Percentiles rank a stretch among this genome's conserved stretches.
Conservation (phyloP, 1,284 basidiomycete genomes). For the Cutaneotrichosporon sp. region DNA sequence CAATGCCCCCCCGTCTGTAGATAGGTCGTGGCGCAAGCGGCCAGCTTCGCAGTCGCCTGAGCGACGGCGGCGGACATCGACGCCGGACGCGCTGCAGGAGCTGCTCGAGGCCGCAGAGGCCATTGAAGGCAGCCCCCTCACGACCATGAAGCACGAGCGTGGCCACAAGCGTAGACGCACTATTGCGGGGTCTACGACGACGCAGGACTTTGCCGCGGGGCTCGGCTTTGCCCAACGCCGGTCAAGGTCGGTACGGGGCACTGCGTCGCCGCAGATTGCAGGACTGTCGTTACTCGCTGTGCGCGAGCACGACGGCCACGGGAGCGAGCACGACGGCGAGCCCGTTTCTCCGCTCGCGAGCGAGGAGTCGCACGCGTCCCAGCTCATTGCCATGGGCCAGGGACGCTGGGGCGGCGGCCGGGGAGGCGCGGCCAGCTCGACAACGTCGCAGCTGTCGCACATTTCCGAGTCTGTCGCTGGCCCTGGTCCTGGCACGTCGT, state of each 20-base stretch:
- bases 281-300: conserved; percentile 14
- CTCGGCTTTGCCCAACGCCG: conserved; percentile 9
- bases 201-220: conserved; percentile 9
- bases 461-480: conserved; percentile 18
- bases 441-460: conserved; percentile 27
- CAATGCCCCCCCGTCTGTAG: conserved; percentile 24
- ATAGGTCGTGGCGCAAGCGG: conserved; percentile 26
- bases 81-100: conserved; percentile 39
- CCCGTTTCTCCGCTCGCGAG: conserved; percentile 18
- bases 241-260: conserved; percentile 8
- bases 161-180: conserved; percentile 39
- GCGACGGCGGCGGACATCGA: conserved; percentile 18
- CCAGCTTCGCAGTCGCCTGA: conserved; percentile 27
- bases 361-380: conserved; percentile 20
- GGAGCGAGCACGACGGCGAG: conserved; percentile 21
- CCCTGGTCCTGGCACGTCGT: background rate
- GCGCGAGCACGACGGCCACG: conserved; percentile 3
- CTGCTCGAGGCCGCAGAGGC: conserved; percentile 41
- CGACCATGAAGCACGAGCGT: conserved; percentile 22
- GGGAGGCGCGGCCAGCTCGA: conserved; percentile 23
- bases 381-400: conserved; percentile 13
- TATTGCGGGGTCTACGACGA: conserved; percentile 20
- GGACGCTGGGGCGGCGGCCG: conserved; percentile 7
- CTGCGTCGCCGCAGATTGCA: conserved; percentile 19
- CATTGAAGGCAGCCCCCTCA: conserved; percentile 39